Evolutionary conservation across 495 filamentous ascomycete species (phyloP), one percentile per base, ranked within the genome.

Genomic region (Hypoxylon trugodes): DNA sequence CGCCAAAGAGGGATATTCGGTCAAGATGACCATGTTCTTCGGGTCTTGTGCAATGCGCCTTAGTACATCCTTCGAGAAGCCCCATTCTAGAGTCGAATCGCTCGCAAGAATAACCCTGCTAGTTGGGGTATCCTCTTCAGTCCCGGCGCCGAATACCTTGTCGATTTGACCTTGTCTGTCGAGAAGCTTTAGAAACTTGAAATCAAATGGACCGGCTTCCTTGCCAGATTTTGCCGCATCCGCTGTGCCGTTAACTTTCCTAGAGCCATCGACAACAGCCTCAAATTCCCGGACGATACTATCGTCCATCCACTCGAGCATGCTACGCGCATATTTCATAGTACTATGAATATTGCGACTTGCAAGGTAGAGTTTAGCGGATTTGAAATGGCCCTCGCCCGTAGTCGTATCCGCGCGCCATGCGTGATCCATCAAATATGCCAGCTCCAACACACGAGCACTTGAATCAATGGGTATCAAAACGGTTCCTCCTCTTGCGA

Each of bases 291-390:
- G 84, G 48, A 96, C 85, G 45, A 99, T 92, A 43, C 84, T 88
- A 66, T 97, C 93, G 68, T 97, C 93, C 92, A 97, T 98, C 95
- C 95, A 99, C 73, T 99, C 95, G 50, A 98, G 77, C 92, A 98
- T 96, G 72, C 94, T 97, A 60, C 92, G 84, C 12, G 93, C 90
- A 51, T 96, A 87, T 53, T 89, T 80, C 87, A 96, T 91, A 1
- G 91, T 94, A 19, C 90, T 90, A 47, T 86, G 84, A 48, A 89
- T 87, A 60, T 88, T 93, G 42, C 85, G 88, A 15, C 91, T 91
- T 0, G 91, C 94, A 30, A 99, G 75, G 71, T 93, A 97, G 0
- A 97, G 75, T 51, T 87, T 89, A 0, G 90, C 82, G 2, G 80
- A 79, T 66, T 85, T 86, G 24, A 96, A 82, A 4, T 86, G 81